Evolutionary conservation across 371 early-diverging fungal species (phyloP).

Genomic region (Syncephalis plumigaleata): DNA sequence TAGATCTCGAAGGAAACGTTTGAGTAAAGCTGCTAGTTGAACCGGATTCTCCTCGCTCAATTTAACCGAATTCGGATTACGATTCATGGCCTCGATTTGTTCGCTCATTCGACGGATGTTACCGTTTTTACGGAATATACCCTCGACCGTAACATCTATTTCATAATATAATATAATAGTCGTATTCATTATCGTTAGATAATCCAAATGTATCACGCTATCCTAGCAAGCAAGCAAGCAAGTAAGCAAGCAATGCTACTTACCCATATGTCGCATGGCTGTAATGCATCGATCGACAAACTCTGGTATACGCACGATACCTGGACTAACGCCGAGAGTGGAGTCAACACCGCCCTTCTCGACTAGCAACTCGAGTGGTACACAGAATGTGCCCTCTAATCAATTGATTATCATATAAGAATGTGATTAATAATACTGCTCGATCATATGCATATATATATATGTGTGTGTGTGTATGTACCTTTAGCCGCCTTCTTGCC

Average conservation of each 20-base stretch:
- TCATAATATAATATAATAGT: not conserved
- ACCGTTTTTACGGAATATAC: constrained; percentile 94
- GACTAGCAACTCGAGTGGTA: constrained; percentile 64
- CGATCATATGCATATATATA: too few species aligned
- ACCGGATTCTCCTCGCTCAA: constrained; percentile 60
- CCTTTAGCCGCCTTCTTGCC: constrained; percentile 34
- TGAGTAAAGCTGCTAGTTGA: constrained; percentile 85
- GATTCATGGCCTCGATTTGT: constrained; percentile 52
- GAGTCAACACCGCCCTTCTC: constrained; percentile 75
- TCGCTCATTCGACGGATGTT: constrained; percentile 77
- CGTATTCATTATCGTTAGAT: not conserved
- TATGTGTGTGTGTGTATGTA: too few species aligned
- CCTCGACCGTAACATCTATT: constrained; percentile 74
- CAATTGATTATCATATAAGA: not conserved
- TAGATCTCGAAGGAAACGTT: constrained; percentile 84
- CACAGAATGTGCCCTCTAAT: constrained; percentile 76
- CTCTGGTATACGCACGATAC: constrained; percentile 59
- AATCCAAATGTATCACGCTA: too few species aligned
- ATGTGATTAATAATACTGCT: too few species aligned
- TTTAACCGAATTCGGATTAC: constrained; percentile 42
- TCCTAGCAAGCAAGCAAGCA: too few species aligned
- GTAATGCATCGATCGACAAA: constrained; percentile 71
- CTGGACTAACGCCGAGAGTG: constrained; percentile 56
- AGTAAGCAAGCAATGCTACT: too few species aligned
- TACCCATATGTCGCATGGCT: constrained; percentile 64